Conservation (phyloP, 208 protist genomes). For the Acanthamoeba polyphaga region DNA sequence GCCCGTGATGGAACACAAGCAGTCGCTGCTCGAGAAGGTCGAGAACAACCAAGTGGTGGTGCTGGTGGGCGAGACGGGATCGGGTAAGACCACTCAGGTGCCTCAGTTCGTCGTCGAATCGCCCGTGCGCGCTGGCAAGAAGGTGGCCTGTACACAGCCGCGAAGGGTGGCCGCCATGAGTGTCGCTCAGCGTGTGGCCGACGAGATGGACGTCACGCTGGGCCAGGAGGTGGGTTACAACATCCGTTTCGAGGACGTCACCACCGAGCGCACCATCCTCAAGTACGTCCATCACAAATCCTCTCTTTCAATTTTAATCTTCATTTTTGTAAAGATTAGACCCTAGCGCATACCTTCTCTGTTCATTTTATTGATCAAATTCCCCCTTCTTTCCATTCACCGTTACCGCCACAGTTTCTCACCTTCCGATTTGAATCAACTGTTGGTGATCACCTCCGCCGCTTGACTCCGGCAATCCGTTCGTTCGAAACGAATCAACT, state of each 20-base stretch:
- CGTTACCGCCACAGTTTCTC: background rate
- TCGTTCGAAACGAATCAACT: too few relatives aligned
- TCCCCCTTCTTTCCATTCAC: conserved; percentile 3
- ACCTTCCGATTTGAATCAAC: conserved; percentile 24
- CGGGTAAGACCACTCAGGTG: conserved; percentile 97
- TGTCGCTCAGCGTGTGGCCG: conserved; percentile 97
- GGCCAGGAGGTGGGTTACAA: conserved; percentile 93
- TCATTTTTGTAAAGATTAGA: background rate
- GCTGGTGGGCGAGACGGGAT: conserved; percentile 95
- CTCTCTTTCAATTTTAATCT: background rate
- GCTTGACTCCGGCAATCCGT: background rate
- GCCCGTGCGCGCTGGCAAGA: conserved; percentile 17
- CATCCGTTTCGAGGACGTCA: conserved; percentile 95
- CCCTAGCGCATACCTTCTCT: background rate
- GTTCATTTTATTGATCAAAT: conserved; percentile 12
- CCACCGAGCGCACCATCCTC: conserved; percentile 87
- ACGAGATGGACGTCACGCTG: conserved; percentile 93
- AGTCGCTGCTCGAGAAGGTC: conserved; percentile 89
- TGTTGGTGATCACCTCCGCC: background rate
- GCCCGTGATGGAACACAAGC: conserved; percentile 92
- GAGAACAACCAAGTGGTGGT: conserved; percentile 89
- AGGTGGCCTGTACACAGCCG: conserved; percentile 98
- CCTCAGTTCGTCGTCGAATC: conserved; percentile 93
- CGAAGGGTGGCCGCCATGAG: conserved; percentile 99
- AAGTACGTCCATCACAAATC: conserved; percentile 87